A percentile compares a stretch with the other conserved stretches of the same genome.
phyloP scores from a whole-genome alignment of 352 stramenopile species.

The Globisporangium okanoganense region DNA sequence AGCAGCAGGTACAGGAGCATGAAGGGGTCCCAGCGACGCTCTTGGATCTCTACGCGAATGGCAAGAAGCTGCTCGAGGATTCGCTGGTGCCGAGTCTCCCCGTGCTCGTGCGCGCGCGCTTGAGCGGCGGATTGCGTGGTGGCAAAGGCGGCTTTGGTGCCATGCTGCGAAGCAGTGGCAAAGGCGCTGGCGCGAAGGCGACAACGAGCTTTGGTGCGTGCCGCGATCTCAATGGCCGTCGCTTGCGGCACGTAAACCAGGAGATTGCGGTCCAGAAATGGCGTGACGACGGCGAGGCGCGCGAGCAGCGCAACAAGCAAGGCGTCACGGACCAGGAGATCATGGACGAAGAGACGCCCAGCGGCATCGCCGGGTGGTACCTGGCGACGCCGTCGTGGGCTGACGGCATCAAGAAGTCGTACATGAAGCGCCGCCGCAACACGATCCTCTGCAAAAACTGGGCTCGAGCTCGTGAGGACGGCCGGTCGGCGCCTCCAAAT shows the following conservation, averaged over 20 bases:
- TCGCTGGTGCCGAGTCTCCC: constrained; percentile 44
- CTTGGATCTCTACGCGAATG: constrained; percentile 64
- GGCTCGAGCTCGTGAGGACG: constrained; percentile 53
- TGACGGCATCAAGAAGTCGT: constrained; percentile 77
- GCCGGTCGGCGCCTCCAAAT: constrained; percentile 28
- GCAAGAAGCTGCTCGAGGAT: constrained; percentile 39
- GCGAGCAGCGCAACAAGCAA: constrained; percentile 40
- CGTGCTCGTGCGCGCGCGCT: constrained; percentile 51
- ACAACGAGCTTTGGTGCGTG: constrained; percentile 81
- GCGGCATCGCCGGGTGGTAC: constrained; percentile 83
- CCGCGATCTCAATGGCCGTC: constrained; percentile 72
- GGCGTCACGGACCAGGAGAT: constrained; percentile 59
- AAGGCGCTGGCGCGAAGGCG: constrained; percentile 58
- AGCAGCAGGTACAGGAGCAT: constrained; percentile 34
- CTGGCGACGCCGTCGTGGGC: constrained; percentile 78
- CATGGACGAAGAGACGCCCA: constrained; percentile 78
- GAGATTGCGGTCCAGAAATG: constrained; percentile 85
- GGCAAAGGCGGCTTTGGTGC: constrained; percentile 84
- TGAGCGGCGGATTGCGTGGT: constrained; percentile 60
- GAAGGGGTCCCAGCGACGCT: constrained; percentile 39
- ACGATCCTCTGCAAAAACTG: constrained; percentile 75
- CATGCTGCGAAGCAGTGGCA: constrained; percentile 81
- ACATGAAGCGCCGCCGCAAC: constrained; percentile 84
- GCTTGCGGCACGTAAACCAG: constrained; percentile 84
- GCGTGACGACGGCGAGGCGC: constrained; percentile 49